Evolutionary conservation across 2,329 filamentous ascomycete genomes (phyloP), one percentile per base, ranked within the genome.

Genomic region (Apiospora marii): DNA sequence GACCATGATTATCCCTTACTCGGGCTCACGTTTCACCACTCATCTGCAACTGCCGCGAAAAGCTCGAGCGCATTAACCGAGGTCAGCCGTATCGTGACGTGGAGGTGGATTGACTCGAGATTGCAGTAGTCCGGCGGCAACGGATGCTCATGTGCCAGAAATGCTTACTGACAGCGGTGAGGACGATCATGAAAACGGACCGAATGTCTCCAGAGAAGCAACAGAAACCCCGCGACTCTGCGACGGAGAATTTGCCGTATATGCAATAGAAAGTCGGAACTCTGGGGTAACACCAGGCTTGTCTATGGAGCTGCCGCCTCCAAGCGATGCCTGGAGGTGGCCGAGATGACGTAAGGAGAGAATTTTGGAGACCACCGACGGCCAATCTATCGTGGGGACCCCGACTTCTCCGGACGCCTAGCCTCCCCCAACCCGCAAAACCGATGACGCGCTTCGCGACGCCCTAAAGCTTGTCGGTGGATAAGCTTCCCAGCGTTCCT

Each of bases 391-490:
- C 51, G 19, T 64, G 58, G 58, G 58, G 58, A 13, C 34, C 58
- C 58, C 58, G 34, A 41, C 34, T 41, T 64, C 58, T 64, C 58
- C 58, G 58, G 58, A 41, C 58, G 12, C 24, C 58, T 30, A 58
- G 58, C 1, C 30, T 64, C n/a, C 49, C n/a, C 22, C n/a, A 64
- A 64, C 58, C 58, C 34, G 58, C 58, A 64, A 41, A 64, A 64
- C 58, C 58, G 34, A 64, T 64, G 58, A 64, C 58, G 58, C 58
- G 19, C 8, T 41, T 14, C 19, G 8, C 30, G 19, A 64, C 34
- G 58, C 58, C 58, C 5, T 34, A 64, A 64, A 64, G 58, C 58
- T 64, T 64, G 58, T n/a, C 19, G 34, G 58, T 64, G 22, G 58
- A 41, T 41, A 41, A 64, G 30, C 53, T 61, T 61, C 30, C 30